Evolutionary conservation across 331 rosid genomes (phyloP).

Genomic region (Malus hybrid): DNA sequence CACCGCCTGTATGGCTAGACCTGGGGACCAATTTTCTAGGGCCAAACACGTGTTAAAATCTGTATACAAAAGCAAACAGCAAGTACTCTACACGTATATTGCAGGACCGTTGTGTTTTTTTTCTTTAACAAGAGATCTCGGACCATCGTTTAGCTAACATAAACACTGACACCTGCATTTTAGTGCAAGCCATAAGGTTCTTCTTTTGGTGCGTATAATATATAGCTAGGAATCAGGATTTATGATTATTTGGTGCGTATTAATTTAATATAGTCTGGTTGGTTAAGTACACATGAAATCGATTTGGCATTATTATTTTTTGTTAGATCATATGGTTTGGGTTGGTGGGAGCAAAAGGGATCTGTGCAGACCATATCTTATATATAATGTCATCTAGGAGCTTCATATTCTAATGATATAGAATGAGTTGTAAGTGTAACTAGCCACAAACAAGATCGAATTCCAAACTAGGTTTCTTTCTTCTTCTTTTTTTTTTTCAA

Average conservation of each 20-base stretch:
- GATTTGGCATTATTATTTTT: too few species aligned
- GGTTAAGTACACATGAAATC: too few species aligned
- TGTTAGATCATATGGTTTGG: conserved; percentile 22
- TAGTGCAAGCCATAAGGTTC: too few species aligned
- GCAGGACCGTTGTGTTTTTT: conserved; percentile 4
- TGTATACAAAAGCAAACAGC: neutral
- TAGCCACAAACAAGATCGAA: conserved; percentile 10
- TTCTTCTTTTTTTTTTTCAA: neutral
- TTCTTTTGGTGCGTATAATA: too few species aligned
- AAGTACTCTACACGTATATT: conserved; percentile 7
- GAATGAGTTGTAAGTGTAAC: neutral
- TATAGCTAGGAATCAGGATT: too few species aligned
- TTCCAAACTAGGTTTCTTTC: neutral
- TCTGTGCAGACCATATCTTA: conserved; percentile 13
- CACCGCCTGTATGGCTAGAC: conserved; percentile 17
- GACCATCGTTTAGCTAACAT: neutral
- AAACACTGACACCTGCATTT: neutral
- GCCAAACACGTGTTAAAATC: conserved; percentile 20
- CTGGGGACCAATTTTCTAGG: conserved; percentile 40
- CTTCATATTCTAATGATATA: neutral
- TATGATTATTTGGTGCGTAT: too few species aligned
- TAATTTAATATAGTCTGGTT: too few species aligned
- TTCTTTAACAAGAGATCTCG: too few species aligned
- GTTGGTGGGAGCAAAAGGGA: conserved; percentile 56
- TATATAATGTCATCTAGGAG: neutral